phyloP scores from a whole-genome alignment of 176 grass and related monocot genomes.

The Juncus inflexus region DNA sequence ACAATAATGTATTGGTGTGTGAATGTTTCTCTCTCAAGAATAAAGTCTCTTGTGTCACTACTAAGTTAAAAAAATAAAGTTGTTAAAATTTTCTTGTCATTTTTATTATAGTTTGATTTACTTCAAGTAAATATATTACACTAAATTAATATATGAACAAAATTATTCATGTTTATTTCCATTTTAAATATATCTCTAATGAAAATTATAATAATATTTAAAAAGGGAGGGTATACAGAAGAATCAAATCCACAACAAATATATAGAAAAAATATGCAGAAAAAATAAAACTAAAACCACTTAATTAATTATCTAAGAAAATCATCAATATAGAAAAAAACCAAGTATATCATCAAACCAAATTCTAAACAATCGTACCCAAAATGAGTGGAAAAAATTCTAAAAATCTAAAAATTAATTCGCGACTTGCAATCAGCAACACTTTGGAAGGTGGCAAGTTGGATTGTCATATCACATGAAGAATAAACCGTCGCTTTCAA shows the following conservation, averaged over 20 bases:
- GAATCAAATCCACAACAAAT: conserved; percentile 6
- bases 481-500: background rate
- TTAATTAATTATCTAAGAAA: background rate
- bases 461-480: conserved; percentile 1
- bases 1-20: too few relatives aligned
- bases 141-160: too few relatives aligned
- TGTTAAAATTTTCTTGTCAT: too few relatives aligned
- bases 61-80: too few relatives aligned
- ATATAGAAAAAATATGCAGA: background rate
- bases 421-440: background rate
- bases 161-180: too few relatives aligned
- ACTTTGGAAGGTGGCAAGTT: background rate
- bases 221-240: background rate
- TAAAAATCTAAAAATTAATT: background rate
- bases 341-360: background rate
- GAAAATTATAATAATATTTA: background rate
- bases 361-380: background rate
- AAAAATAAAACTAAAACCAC: background rate
- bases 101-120: too few relatives aligned
- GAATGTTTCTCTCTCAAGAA: too few relatives aligned
- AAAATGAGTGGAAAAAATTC: background rate
- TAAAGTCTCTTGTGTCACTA: too few relatives aligned
- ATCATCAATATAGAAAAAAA: background rate
- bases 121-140: too few relatives aligned
- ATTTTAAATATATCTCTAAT: too few relatives aligned